Percentiles rank a stretch among this genome's conserved stretches.
phyloP scores from a whole-genome alignment of 345 rosid species.

The Crucihimalaya himalaica region DNA sequence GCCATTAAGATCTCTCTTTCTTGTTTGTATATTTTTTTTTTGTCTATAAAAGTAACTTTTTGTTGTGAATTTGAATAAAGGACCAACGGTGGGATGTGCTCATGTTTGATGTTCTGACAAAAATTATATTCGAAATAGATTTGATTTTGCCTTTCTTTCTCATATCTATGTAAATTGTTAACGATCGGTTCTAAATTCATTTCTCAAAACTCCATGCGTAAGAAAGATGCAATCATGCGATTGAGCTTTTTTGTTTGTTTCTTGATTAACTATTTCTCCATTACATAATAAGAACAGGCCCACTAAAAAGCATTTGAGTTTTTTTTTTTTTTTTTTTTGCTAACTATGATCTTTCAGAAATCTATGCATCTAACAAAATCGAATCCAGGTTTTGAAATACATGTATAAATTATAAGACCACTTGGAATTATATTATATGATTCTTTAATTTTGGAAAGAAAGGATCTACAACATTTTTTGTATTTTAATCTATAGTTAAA shows the following conservation, averaged over 20 bases:
- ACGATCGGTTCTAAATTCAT: conserved; percentile 1
- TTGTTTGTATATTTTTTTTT: neutral
- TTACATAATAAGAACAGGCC: neutral
- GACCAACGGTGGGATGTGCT: conserved; percentile 26
- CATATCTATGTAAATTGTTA: neutral
- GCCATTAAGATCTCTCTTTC: conserved; percentile 25
- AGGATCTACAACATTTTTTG: neutral
- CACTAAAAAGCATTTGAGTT: neutral
- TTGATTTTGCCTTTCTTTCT: conserved; percentile 15
- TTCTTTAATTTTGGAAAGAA: neutral
- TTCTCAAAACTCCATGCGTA: conserved; percentile 20
- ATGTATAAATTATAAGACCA: neutral
- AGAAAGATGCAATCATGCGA: conserved; percentile 19
- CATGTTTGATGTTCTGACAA: conserved; percentile 21
- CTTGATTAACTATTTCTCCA: neutral
- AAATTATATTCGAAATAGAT: conserved; percentile 24
- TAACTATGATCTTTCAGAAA: conserved; percentile 1
- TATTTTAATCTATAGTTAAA: neutral
- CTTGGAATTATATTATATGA: neutral
- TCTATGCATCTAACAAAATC: conserved; percentile 15
- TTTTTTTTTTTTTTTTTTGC: neutral
- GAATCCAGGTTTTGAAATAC: conserved; percentile 2
- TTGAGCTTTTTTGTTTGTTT: neutral
- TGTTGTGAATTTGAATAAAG: conserved; percentile 26
- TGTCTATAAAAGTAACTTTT: conserved; percentile 11